Base-by-base conservation (phyloP, 208 protist genomes). In the Trypanosoma caninum region DNA sequence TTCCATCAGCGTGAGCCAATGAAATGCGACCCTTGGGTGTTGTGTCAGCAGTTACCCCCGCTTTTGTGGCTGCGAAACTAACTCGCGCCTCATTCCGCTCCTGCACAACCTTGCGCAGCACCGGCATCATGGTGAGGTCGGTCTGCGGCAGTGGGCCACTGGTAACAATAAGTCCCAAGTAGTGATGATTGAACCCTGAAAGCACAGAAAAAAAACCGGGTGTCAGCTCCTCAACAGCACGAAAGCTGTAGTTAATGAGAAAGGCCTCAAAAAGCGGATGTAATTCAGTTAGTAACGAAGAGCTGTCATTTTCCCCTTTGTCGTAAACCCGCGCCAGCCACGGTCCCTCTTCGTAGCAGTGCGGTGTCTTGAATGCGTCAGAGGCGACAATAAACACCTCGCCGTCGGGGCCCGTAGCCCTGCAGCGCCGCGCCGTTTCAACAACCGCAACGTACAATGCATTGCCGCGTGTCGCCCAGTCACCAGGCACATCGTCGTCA, bases 91-190 rank as follows among this genome's bases (percentile, higher is more conserved):
- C 76, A 52, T 79, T 87, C 1, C 30, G 38, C 34, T 48, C 53
- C 59, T 87, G 89, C 41, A 78, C 74, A 8, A 93, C 78, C 5
- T 82, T 74, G 14, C 85, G 89, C 59, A 95, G 73, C 41, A 80
- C 84, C 0, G 85, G 78, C 37, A 95, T 16, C 44, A 78, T 80
- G 9, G 74, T 74, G 34, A n/a, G 62, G 65, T 93, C 85, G 0
- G 23, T 51, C 50, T 65, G 59, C 35, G 56, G 40, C 6, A 84
- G 40, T 2, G 70, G 58, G 18, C 74, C 83, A 52, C 80, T 59
- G 0, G 76, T 80, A 22, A 91, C 47, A 11, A 91, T n/a, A 16
- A 93, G 62, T 18, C 80, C 84, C 20, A 95, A 54, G 59, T 84
- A 91, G 52, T 80, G 76, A 55, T 73, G 72, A 10, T 80, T 69